phyloP scores from a whole-genome alignment of 2,329 filamentous ascomycete species.

The Fusarium compactum region DNA sequence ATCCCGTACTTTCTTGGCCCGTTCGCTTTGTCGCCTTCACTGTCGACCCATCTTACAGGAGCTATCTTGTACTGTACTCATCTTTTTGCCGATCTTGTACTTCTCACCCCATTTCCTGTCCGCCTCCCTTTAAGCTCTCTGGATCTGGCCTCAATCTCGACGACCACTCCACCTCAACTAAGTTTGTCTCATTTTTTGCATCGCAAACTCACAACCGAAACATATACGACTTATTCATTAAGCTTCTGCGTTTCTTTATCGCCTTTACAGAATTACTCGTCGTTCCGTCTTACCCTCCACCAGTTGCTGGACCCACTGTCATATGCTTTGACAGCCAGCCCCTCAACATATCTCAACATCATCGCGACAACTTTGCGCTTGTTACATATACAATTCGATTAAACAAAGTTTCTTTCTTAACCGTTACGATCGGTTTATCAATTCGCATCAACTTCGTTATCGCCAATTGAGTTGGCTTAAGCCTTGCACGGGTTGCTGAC shows the following conservation, averaged over 20 bases:
- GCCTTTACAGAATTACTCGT: conserved; percentile 28
- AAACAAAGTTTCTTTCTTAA: conserved; percentile 19
- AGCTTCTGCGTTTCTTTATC: conserved; percentile 7
- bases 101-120: conserved; percentile 18
- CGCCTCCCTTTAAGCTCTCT: conserved; percentile 26
- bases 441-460: conserved; percentile 4
- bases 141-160: conserved; percentile 41
- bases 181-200: conserved; percentile 15
- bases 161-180: conserved; percentile 43
- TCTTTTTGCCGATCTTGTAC: conserved; percentile 24
- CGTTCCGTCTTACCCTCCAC: conserved; percentile 11
- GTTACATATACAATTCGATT: conserved; percentile 18
- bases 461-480: conserved; percentile 41
- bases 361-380: conserved; percentile 38
- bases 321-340: conserved; percentile 40
- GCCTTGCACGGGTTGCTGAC: conserved; percentile 36
- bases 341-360: conserved; percentile 26
- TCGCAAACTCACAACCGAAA: conserved; percentile 20
- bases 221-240: neutral
- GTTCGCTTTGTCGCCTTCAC: conserved; percentile 23
- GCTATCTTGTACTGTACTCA: conserved; percentile 24
- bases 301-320: conserved; percentile 32
- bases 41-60: conserved; percentile 33
- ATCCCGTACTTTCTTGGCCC: conserved; percentile 21
- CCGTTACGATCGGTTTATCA: conserved; percentile 8